Evolutionary conservation across 495 filamentous ascomycete genomes (phyloP), one percentile per base, ranked within the genome.

Genomic region (Xylaria curta): DNA sequence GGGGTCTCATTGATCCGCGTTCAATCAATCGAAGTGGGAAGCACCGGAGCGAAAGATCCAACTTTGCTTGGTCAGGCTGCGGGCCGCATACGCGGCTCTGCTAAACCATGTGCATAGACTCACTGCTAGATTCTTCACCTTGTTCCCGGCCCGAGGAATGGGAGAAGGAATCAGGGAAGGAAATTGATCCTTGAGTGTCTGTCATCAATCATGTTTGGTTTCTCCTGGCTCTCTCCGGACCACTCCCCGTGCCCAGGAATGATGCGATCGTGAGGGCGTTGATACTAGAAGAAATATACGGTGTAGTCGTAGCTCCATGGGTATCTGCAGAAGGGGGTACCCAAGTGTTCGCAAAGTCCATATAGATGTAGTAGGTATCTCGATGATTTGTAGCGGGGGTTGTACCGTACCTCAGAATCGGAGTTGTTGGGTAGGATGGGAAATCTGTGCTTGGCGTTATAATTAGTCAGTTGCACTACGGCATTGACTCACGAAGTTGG

Each of bases 141-240:
- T 49, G 62, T 31, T 13, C 19, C 62, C 44, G 42, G 31, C 12
- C 47, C 47, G n/a, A 33, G 19, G 64, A 66, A 54, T 38, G 46
- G 54, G 64, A 47, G 47, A 51, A 33, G 19, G 64, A 66, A 54
- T 38, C 28, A 66, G 64, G 64, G 47, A 51, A 38, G 64, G 65
- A 51, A n/a, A 15, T 26, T 19, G 36, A 56, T 67, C 65, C 65
- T 67, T 31, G 36, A 8, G 42, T 28, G 13, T 44, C 1, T 56
- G 33, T 46, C 10, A 51, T 66, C 26, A 53, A 51, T 66, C 26
- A 66, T 67, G 47, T 36, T 56, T 26, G 15, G 38, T 40, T 40
- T 66, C 28, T 40, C 64, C 47, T 54, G 8, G 31, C n/a, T 40
- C 31, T 54, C 65, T 67, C 65, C 42, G 28, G 49, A 44, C n/a